Conservation (phyloP, 2,329 filamentous ascomycete genomes). For the Sclerotinia subarctica region DNA sequence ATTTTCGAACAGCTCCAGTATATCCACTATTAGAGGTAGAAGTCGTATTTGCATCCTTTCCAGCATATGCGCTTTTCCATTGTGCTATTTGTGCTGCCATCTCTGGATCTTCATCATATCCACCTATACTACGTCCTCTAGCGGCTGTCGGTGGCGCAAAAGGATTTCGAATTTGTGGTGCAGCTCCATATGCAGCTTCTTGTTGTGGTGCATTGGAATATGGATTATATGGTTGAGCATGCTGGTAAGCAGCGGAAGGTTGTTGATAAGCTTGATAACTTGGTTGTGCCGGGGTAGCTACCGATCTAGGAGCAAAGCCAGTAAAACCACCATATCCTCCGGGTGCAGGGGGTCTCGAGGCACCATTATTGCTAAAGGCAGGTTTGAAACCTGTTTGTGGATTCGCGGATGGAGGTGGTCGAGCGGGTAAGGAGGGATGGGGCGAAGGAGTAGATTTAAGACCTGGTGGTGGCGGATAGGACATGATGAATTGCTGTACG, state of each 20-base stretch:
- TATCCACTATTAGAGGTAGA: constrained; percentile 37
- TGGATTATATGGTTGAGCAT: constrained; percentile 28
- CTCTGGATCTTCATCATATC: constrained; percentile 64
- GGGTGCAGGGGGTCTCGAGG: constrained; percentile 26
- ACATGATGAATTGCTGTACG: constrained; percentile 64
- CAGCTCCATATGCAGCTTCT: constrained; percentile 46
- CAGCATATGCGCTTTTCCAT: constrained; percentile 87
- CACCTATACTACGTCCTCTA: constrained; percentile 39
- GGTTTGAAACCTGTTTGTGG: constrained; percentile 31
- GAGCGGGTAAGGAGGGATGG: constrained; percentile 70
- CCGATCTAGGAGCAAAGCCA: constrained; percentile 58
- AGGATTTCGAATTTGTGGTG: constrained; percentile 75
- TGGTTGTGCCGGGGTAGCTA: constrained; percentile 44
- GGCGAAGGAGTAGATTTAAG: constrained; percentile 45
- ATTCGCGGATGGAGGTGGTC: constrained; percentile 60
- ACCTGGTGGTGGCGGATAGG: constrained; percentile 84
- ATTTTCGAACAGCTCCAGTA: constrained; percentile 36
- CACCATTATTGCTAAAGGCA: constrained; percentile 29
- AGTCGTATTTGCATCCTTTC: constrained; percentile 50
- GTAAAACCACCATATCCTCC: constrained; percentile 44
- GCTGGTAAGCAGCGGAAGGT: constrained; percentile 33
- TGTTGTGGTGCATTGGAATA: constrained; percentile 28
- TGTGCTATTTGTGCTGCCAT: constrained; percentile 89
- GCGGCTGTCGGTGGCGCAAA: constrained; percentile 63
- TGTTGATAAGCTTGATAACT: constrained; percentile 32